A percentile compares a stretch with the other conserved stretches of the same genome.
Evolutionary conservation across 805 yeast genomes (phyloP).

Genomic region (Metschnikowia rubicola): DNA sequence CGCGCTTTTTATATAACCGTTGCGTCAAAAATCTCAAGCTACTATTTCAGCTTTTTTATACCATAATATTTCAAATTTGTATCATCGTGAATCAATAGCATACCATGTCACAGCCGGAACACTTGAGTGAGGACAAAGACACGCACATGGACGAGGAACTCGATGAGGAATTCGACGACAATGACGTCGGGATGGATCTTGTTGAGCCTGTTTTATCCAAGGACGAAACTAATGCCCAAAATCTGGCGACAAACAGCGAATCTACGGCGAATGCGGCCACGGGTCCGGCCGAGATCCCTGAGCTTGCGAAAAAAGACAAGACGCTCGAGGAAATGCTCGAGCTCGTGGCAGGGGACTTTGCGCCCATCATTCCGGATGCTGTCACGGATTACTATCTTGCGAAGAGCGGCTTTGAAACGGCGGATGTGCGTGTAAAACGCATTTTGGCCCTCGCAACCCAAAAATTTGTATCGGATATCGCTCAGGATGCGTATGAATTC

Average conservation of each 20-base stretch:
- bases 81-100: neutral
- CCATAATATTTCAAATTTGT: too few relatives aligned
- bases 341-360: conserved; percentile 82
- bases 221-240: neutral
- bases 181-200: conserved; percentile 10
- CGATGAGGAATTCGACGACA: conserved; percentile 24
- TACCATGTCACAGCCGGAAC: conserved; percentile 1
- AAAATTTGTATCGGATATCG: conserved; percentile 88
- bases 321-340: conserved; percentile 79
- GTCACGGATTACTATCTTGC: conserved; percentile 90
- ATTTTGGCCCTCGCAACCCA: conserved; percentile 93
- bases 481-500: conserved; percentile 95
- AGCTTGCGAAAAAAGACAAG: conserved; percentile 72
- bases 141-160: conserved; percentile 17
- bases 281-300: conserved; percentile 48
- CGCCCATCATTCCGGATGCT: conserved; percentile 95
- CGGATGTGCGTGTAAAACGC: conserved; percentile 71
- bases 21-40: too few relatives aligned
- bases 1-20: too few relatives aligned
- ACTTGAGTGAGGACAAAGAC: neutral
- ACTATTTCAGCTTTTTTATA: too few relatives aligned
- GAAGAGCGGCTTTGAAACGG: conserved; percentile 78
- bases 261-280: neutral
- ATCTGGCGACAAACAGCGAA: neutral
- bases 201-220: neutral